Percentiles rank a stretch among this genome's conserved stretches.
phyloP scores from a whole-genome alignment of 1,284 basidiomycete genomes.

The Pyrrhoderma lamaoense region DNA sequence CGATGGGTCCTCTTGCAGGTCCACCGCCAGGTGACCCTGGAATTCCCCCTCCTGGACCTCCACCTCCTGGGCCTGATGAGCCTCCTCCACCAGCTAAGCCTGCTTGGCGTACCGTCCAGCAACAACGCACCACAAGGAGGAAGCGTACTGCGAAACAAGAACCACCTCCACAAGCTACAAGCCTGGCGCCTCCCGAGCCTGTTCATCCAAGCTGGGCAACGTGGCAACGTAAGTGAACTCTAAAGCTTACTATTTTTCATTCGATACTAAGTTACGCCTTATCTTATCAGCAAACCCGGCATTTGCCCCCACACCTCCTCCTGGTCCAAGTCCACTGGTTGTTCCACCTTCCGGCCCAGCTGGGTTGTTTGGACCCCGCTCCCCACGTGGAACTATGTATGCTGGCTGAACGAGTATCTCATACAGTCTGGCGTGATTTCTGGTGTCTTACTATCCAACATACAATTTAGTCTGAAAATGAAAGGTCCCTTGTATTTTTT shows the following conservation, averaged over 20 bases:
- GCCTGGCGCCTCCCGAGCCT: slow-evolving; percentile 25
- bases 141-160: slow-evolving; percentile 4
- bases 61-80: slow-evolving; percentile 22
- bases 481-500: neutral
- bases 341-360: slow-evolving; percentile 44
- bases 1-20: slow-evolving; percentile 32
- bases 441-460: neutral
- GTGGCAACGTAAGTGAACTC: slow-evolving; percentile 55
- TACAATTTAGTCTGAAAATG: neutral
- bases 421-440: neutral
- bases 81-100: slow-evolving; percentile 19
- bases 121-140: slow-evolving; percentile 18
- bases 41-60: slow-evolving; percentile 31
- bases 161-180: slow-evolving; percentile 11
- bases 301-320: slow-evolving; percentile 41
- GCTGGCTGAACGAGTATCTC: neutral
- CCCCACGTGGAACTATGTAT: slow-evolving; percentile 11
- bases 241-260: neutral
- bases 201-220: slow-evolving; percentile 48
- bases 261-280: slow-evolving; percentile 7
- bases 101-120: slow-evolving; percentile 20
- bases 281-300: slow-evolving; percentile 37
- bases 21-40: slow-evolving; percentile 24
- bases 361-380: slow-evolving; percentile 57
- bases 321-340: slow-evolving; percentile 45